These are phyloP conservation scores for Cichorium intybus DNA, from an alignment of 140 eudicot species.

Conservation along the genomic window DNA sequence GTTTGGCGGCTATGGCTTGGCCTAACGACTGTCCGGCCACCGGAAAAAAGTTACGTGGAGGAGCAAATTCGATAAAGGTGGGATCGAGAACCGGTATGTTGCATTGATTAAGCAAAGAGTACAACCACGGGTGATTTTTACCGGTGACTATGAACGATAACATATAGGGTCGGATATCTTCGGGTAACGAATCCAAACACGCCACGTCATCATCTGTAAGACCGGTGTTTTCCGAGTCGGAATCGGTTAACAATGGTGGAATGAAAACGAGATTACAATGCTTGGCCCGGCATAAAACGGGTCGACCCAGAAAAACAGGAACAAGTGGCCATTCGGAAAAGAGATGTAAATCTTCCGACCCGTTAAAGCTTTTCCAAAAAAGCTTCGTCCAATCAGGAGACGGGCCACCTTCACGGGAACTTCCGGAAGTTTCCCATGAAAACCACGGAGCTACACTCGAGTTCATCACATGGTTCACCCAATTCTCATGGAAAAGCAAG, in stretches of 20 bases:
- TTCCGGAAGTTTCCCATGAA: slow-evolving; percentile 87
- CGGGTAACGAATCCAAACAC: slow-evolving; percentile 44
- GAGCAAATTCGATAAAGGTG: slow-evolving; percentile 80
- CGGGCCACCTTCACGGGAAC: slow-evolving; percentile 78
- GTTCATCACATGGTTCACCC: slow-evolving; percentile 83
- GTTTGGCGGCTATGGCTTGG: slow-evolving; percentile 71
- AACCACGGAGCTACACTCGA: slow-evolving; percentile 89
- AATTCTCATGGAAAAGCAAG: slow-evolving; percentile 67
- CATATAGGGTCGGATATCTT: slow-evolving; percentile 38
- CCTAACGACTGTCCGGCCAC: slow-evolving; percentile 61
- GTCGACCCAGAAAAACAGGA: slow-evolving; percentile 98
- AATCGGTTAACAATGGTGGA: slow-evolving; percentile 49
- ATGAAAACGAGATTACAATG: slow-evolving; percentile 79
- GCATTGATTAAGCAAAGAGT: slow-evolving; percentile 81
- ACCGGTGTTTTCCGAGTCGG: slow-evolving; percentile 32
- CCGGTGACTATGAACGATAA: slow-evolving; percentile 45
- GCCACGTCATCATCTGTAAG: slow-evolving; percentile 35
- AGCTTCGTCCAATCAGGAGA: slow-evolving; percentile 85
- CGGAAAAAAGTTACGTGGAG: slow-evolving; percentile 58
- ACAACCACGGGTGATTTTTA: slow-evolving; percentile 78
- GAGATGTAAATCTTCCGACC: slow-evolving; percentile 68
- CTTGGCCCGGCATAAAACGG: slow-evolving; percentile 86
- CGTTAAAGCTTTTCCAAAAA: slow-evolving; percentile 74
- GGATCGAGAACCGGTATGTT: slow-evolving; percentile 77
- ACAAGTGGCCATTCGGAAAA: slow-evolving; percentile 99